Evolutionary conservation across 495 filamentous ascomycete genomes (phyloP), one percentile per base, ranked within the genome.

Genomic region (Talaromyces trachyspermus): DNA sequence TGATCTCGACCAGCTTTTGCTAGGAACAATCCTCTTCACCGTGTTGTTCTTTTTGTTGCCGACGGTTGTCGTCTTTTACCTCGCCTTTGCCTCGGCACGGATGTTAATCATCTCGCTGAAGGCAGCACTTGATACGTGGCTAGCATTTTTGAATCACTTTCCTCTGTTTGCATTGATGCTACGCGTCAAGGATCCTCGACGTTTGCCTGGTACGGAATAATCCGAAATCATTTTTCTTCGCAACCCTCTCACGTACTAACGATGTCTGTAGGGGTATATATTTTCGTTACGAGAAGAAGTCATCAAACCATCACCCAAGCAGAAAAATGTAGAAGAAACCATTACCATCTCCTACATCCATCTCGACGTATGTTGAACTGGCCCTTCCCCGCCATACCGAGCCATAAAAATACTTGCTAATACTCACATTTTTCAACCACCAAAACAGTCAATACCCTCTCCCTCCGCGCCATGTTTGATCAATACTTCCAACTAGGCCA

Each of bases 81-180:
- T 95, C 30, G 95, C 94, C 22, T 99, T 99, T 64, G 91, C 92
- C 22, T 82, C 85, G 29, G 89, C 92, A 14, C 80, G 92, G 25
- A 95, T 96, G 86, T 81, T 81, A 42, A 96, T 97, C 55, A 96
- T 99, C 43, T 83, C 83, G 20, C 65, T 95, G 37, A 97, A 96
- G 58, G 94, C 89, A 5, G 68, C 76, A 3, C 79, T 97, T 43
- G 92, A 99, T 66, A 95, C 88, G 1, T 74, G 88, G 52, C 73
- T 97, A 49, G 92, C 92, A 32, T 96, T 87, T 64, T 67, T 99
- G 50, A 99, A 99, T 57, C 92, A 99, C 63, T 99, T 99, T 59
- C 92, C 92, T 18, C 77, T 99, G 18, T 99, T 99, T 68, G 92
- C 92, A 10, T 67, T 96, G 38, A 99, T 99, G 92, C 71, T 99